phyloP scores from a whole-genome alignment of 768 basidiomycete genomes.

The Termitomyces sp. region DNA sequence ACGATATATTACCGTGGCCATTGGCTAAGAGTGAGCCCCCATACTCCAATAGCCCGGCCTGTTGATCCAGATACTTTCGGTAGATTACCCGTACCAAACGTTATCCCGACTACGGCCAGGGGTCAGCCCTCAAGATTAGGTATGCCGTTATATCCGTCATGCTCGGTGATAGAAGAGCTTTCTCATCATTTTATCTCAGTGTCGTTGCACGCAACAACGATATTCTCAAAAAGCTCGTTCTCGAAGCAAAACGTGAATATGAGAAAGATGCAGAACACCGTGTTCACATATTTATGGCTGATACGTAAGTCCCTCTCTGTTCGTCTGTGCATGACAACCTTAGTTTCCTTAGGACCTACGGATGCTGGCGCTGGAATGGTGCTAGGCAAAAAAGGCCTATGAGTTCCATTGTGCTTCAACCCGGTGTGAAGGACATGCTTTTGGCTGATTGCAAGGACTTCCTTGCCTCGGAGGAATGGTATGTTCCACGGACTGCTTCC shows the following conservation, averaged over 20 bases:
- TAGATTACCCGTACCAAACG: slow-evolving; percentile 81
- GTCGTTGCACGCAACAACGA: slow-evolving; percentile 87
- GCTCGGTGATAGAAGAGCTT: slow-evolving; percentile 11
- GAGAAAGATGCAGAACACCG: slow-evolving; percentile 90
- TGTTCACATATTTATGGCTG: slow-evolving; percentile 85
- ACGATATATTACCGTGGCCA: slow-evolving; percentile 89
- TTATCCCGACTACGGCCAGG: slow-evolving; percentile 70
- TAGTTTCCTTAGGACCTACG: slow-evolving; percentile 44
- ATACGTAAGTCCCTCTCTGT: slow-evolving; percentile 54
- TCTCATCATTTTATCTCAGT: slow-evolving; percentile 29
- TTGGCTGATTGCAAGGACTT: slow-evolving; percentile 84
- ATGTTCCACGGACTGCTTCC: slow-evolving; percentile 21
- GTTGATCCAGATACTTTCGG: slow-evolving; percentile 10
- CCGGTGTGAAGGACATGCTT: slow-evolving; percentile 88
- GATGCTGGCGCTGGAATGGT: slow-evolving; percentile 85
- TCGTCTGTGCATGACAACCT: neutral
- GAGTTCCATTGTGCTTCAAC: slow-evolving; percentile 89
- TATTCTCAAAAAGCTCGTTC: slow-evolving; percentile 78
- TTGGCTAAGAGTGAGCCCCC: slow-evolving; percentile 65
- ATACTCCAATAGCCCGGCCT: slow-evolving; percentile 7
- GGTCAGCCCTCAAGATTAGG: slow-evolving; percentile 77
- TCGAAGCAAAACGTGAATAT: slow-evolving; percentile 84
- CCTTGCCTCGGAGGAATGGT: slow-evolving; percentile 81
- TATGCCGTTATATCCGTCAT: slow-evolving; percentile 19
- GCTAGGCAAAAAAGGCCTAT: slow-evolving; percentile 85